Evolutionary conservation across 306 rosid genomes (phyloP), one percentile per base, ranked within the genome.

Genomic region (Trifolium dubium): DNA sequence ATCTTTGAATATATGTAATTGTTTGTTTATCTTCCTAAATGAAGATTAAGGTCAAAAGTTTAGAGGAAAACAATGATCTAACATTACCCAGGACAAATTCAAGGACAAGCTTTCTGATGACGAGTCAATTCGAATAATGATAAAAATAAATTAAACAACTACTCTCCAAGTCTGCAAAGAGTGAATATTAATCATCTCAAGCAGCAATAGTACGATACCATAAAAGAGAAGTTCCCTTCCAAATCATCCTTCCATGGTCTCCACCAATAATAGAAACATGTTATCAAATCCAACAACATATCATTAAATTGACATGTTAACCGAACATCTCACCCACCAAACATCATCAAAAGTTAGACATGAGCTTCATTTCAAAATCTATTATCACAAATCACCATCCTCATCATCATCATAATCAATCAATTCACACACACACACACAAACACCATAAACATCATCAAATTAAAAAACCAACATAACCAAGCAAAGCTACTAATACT

Each of bases 211-310:
- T 34, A 34, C 37, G 6, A 5, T 56, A 72, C 79, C 61, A 61
- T 67, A 79, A 29, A 61, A 59, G 66, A 67, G 3, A 83, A 72
- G 32, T 49, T 47, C 77, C 78, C 71, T 66, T 49, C 7, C 23
- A 70, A 35, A 61, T 68, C 43, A 44, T 44, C n/a, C 67, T 30
- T 46, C 31, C 67, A 44, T 8, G 18, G 40, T 54, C 55, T 44
- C 31, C 44, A 37, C 56, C 71, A 40, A 68, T 28, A 44, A 60
- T 18, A 47, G 69, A 41, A 73, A 80, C 59, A 63, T 46, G 54
- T 68, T 14, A 60, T 31, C 75, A 76, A 66, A 66, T 35, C 40
- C 64, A 84, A 32, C 58, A 39, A 64, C 43, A 68, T 69, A 14
- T 37, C 49, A 69, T 61, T 63, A 35, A 43, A 63, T 28, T 23